Percentiles rank a stretch among this genome's conserved stretches.
Conservation (phyloP, 1,284 basidiomycete species). For the Apiotrichum gamsii region DNA sequence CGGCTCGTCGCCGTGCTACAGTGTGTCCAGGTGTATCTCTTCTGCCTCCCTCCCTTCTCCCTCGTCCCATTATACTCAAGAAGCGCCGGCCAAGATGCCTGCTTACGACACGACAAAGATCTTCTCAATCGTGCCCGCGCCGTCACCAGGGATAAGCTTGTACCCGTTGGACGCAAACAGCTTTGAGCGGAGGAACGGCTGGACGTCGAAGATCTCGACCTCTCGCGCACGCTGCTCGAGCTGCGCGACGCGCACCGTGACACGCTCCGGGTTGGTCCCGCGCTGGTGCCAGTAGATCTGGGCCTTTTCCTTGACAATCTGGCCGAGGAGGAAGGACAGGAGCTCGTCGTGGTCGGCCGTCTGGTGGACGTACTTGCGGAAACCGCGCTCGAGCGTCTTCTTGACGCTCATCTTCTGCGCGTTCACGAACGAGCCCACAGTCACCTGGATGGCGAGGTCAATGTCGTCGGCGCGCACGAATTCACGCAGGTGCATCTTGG, state of each 20-base stretch:
- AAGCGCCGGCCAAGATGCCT: too few relatives aligned
- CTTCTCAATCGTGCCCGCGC: conserved; percentile 37
- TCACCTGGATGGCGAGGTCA: conserved; percentile 92
- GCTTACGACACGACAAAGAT: conserved; percentile 32
- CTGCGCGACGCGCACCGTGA: conserved; percentile 68
- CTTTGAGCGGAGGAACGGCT: conserved; percentile 75
- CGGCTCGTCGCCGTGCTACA: too few relatives aligned
- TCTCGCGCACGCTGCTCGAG: conserved; percentile 84
- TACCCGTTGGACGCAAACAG: conserved; percentile 91
- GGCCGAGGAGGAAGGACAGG: conserved; percentile 86
- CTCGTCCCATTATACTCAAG: too few relatives aligned
- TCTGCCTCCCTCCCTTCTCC: too few relatives aligned
- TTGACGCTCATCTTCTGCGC: conserved; percentile 99
- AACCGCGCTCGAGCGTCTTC: conserved; percentile 92
- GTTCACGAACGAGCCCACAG: conserved; percentile 87
- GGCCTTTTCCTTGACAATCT: conserved; percentile 90
- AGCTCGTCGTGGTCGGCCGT: conserved; percentile 93
- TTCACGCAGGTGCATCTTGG: conserved; percentile 96
- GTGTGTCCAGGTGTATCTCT: too few relatives aligned
- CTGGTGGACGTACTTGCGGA: conserved; percentile 94
- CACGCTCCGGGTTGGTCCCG: conserved; percentile 62
- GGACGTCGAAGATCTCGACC: conserved; percentile 85
- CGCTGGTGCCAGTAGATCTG: conserved; percentile 72
- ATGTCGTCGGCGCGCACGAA: conserved; percentile 95
- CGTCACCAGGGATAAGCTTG: conserved; percentile 45